Evolutionary conservation across 495 filamentous ascomycete species (phyloP).

Genomic region (Parathielavia appendiculata): DNA sequence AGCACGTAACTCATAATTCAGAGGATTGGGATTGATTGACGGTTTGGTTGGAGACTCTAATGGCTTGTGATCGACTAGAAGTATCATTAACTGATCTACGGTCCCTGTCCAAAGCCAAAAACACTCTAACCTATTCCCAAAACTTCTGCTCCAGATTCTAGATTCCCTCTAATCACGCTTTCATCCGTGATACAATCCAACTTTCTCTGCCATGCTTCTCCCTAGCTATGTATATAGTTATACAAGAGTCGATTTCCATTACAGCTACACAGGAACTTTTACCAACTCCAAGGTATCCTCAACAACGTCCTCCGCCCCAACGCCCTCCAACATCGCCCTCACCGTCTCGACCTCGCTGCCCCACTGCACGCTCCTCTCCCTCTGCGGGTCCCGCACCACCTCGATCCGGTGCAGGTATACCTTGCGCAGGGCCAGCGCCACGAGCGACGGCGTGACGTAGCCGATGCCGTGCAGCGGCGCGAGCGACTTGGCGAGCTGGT

Average conservation of each 20-base stretch:
- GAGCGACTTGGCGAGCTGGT: constrained; percentile 60
- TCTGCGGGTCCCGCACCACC: constrained; percentile 55
- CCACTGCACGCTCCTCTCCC: constrained; percentile 88
- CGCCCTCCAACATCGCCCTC: constrained; percentile 55
- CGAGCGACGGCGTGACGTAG: constrained; percentile 79
- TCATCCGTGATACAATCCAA: too few species aligned
- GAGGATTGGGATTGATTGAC: too few species aligned
- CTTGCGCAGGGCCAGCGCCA: constrained; percentile 79
- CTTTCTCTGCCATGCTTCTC: constrained; percentile 5
- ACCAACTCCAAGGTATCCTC: constrained; percentile 73
- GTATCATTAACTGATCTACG: too few species aligned
- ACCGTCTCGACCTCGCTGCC: constrained; percentile 74
- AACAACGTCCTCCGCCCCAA: constrained; percentile 71
- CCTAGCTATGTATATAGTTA: background rate
- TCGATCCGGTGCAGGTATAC: constrained; percentile 81
- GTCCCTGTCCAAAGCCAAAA: too few species aligned
- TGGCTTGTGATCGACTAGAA: too few species aligned
- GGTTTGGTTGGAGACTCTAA: too few species aligned
- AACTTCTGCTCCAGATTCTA: too few species aligned
- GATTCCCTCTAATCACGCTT: too few species aligned
- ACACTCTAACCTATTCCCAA: too few species aligned
- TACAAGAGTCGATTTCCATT: too few species aligned
- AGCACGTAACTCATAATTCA: background rate
- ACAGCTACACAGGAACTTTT: constrained; percentile 60
- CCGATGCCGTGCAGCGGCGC: constrained; percentile 75